Conservation (phyloP, 73 alveolate genomes). For the Urostyla sp. region DNA sequence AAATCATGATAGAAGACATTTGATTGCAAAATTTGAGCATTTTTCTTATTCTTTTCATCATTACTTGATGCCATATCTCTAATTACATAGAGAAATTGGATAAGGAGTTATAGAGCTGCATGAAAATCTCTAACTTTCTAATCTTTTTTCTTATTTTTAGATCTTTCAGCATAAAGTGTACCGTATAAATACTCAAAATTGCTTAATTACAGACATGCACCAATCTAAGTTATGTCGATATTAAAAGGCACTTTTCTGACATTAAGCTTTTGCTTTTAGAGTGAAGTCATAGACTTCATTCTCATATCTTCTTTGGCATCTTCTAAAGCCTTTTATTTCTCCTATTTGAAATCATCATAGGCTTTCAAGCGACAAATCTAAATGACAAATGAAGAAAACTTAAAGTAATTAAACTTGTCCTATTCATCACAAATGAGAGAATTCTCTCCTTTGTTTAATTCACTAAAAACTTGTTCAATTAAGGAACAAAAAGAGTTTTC, state of each 20-base stretch:
- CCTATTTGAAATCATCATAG: conserved; percentile 30
- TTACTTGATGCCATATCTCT: conserved; percentile 66
- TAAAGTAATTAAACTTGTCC: conserved; percentile 76
- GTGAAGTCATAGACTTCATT: not conserved
- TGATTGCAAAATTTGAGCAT: conserved; percentile 64
- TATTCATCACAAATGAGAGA: conserved; percentile 43
- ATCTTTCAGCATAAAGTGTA: conserved; percentile 55
- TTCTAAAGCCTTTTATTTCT: conserved; percentile 15
- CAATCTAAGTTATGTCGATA: conserved; percentile 62
- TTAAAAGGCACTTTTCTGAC: conserved; percentile 34
- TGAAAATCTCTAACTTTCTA: conserved; percentile 55
- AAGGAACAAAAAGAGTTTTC: conserved; percentile 70
- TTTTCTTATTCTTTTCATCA: conserved; percentile 59
- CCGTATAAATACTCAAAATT: conserved; percentile 70
- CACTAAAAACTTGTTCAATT: conserved; percentile 65
- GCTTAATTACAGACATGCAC: conserved; percentile 69
- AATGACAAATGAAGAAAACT: conserved; percentile 69
- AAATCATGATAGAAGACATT: conserved; percentile 67
- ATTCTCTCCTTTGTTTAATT: conserved; percentile 64
- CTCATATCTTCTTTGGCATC: conserved; percentile 43
- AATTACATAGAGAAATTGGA: conserved; percentile 59
- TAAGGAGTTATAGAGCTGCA: conserved; percentile 59
- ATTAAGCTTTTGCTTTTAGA: not conserved
- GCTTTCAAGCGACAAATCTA: conserved; percentile 61
- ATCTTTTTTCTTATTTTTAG: conserved; percentile 54